phyloP scores from a whole-genome alignment of 139 green algal species.

The Volvox africanus region DNA sequence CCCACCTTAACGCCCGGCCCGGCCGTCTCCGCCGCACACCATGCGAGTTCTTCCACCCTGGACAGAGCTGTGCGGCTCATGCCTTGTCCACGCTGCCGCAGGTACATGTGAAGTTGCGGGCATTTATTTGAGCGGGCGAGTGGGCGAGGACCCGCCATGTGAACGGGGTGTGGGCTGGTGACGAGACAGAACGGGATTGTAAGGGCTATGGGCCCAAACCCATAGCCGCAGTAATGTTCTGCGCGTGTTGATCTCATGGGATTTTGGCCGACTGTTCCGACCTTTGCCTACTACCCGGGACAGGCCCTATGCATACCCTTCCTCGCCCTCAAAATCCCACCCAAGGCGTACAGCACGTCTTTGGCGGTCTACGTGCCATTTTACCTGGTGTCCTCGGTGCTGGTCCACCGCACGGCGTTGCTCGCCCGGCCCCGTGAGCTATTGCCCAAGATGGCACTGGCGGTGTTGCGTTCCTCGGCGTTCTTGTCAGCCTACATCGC shows the following conservation, averaged over 20 bases:
- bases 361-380: slow-evolving; percentile 88
- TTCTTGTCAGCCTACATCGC: slow-evolving; percentile 92
- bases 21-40: slow-evolving; percentile 39
- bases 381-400: slow-evolving; percentile 73
- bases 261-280: background rate
- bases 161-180: too few species aligned
- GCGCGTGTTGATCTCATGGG: too few species aligned
- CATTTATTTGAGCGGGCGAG: too few species aligned
- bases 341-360: slow-evolving; percentile 73
- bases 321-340: slow-evolving; percentile 7
- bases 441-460: slow-evolving; percentile 74
- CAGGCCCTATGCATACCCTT: background rate
- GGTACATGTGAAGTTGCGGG: background rate
- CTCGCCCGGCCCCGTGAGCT: slow-evolving; percentile 62
- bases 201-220: too few species aligned
- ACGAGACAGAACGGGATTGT: too few species aligned
- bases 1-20: slow-evolving; percentile 14
- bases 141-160: too few species aligned
- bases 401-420: slow-evolving; percentile 89
- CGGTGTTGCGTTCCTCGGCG: slow-evolving; percentile 79
- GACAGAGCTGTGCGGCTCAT: slow-evolving; percentile 68
- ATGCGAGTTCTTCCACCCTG: slow-evolving; percentile 77
- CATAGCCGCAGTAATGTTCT: too few species aligned
- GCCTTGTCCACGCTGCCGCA: slow-evolving; percentile 26
- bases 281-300: background rate